Percentiles rank a stretch among this genome's conserved stretches.
Evolutionary conservation across 1,139 yeast species (phyloP).

Genomic region (Magnusiomyces tetraspermus): DNA sequence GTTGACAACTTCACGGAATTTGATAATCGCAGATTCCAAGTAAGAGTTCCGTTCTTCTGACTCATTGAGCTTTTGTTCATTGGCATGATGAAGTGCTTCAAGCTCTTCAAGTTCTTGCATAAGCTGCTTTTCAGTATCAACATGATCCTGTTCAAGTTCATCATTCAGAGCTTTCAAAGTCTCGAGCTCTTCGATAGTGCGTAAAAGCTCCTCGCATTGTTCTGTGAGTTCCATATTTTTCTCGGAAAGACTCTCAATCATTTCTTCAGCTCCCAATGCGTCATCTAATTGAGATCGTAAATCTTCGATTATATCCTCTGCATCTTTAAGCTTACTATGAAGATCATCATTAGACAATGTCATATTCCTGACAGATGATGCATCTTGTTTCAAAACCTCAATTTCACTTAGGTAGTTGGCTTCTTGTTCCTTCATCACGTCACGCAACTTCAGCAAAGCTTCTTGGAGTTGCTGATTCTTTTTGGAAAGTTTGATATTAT

Average conservation of each 20-base stretch:
- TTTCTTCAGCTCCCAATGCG: constrained; percentile 31
- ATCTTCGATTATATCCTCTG: constrained; percentile 38
- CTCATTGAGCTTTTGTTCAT: constrained; percentile 28
- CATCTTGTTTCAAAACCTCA: constrained; percentile 24
- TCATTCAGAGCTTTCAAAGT: constrained; percentile 51
- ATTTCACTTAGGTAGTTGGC: constrained; percentile 37
- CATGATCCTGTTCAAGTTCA: constrained; percentile 53
- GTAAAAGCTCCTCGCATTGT: constrained; percentile 35
- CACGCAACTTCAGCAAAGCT: constrained; percentile 33
- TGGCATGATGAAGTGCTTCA: constrained; percentile 28
- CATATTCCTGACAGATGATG: constrained; percentile 8
- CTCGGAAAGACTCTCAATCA: constrained; percentile 48
- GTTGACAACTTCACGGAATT: constrained; percentile 28
- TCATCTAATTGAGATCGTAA: constrained; percentile 37
- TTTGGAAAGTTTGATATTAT: constrained; percentile 34
- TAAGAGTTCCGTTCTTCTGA: constrained; percentile 33
- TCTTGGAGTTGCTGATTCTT: constrained; percentile 37
- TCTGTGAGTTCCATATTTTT: constrained; percentile 43
- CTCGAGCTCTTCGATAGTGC: constrained; percentile 46
- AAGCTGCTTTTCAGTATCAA: constrained; percentile 48
- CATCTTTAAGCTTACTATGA: constrained; percentile 30
- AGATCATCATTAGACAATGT: constrained; percentile 20
- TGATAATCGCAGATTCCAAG: constrained; percentile 28
- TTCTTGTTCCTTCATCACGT: constrained; percentile 33
- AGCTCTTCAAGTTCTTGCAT: constrained; percentile 37